A percentile compares a stretch with the other conserved stretches of the same genome.
phyloP scores from a whole-genome alignment of 306 rosid genomes.

The Quercus suber region DNA sequence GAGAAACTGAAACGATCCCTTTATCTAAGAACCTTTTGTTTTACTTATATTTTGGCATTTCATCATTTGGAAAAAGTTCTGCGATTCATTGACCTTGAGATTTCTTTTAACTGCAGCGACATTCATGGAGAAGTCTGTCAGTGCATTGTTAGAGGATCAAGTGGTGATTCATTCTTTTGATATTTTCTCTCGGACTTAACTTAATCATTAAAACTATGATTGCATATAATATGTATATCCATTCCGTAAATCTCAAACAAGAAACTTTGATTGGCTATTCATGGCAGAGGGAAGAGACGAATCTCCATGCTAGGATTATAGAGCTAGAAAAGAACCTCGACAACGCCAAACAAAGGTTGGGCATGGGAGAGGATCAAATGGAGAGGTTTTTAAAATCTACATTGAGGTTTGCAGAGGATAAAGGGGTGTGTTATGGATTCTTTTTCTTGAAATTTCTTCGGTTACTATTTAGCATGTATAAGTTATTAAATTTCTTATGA shows the following conservation, averaged over 20 bases:
- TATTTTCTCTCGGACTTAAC: too few relatives aligned
- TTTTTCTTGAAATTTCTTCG: not conserved
- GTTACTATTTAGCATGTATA: too few relatives aligned
- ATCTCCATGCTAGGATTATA: constrained; percentile 41
- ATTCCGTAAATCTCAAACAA: too few relatives aligned
- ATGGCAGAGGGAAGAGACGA: constrained; percentile 59
- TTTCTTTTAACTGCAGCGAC: too few relatives aligned
- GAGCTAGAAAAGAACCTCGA: constrained; percentile 68
- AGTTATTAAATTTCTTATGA: not conserved
- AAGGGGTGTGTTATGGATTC: constrained; percentile 33
- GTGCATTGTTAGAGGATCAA: constrained; percentile 56
- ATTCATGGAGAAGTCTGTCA: constrained; percentile 39
- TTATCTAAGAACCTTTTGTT: too few relatives aligned
- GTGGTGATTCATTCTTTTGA: constrained; percentile 26
- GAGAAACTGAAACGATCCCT: too few relatives aligned
- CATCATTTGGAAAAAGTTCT: too few relatives aligned
- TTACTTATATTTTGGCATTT: too few relatives aligned
- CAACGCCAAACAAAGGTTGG: constrained; percentile 53
- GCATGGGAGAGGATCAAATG: constrained; percentile 42
- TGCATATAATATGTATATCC: too few relatives aligned
- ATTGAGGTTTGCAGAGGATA: constrained; percentile 56
- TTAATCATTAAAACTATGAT: too few relatives aligned
- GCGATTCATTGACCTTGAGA: too few relatives aligned
- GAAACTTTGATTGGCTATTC: too few relatives aligned
- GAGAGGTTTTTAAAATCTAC: constrained; percentile 50